These are phyloP conservation scores for Solanum medicagineum DNA, from an alignment of 257 asterid genomes.

Conservation along the genomic window DNA sequence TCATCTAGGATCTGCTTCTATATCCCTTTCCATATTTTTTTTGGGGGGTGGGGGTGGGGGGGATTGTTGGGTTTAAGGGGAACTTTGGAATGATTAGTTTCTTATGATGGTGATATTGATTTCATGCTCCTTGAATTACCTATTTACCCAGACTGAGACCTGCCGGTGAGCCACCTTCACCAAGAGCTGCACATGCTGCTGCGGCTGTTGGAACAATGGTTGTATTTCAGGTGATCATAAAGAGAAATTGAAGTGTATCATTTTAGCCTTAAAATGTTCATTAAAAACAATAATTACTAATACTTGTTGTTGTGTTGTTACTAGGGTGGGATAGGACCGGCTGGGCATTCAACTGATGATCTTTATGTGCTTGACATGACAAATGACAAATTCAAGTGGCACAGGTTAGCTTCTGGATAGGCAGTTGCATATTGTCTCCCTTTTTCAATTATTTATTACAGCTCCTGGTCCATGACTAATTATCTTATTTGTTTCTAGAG, in stretches of 20 bases:
- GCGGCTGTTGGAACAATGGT: conserved; percentile 99
- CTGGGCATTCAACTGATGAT: conserved; percentile 98
- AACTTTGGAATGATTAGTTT: background rate
- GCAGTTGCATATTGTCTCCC: background rate
- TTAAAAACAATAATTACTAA: background rate
- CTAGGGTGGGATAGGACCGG: conserved; percentile 99
- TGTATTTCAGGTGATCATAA: conserved; percentile 77
- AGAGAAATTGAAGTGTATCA: background rate
- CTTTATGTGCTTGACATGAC: conserved; percentile 87
- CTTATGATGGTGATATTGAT: background rate
- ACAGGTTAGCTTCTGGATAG: conserved; percentile 46
- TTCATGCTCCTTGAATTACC: conserved; percentile 3
- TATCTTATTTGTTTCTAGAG: conserved; percentile 37
- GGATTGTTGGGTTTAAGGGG: background rate
- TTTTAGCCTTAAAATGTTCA: background rate
- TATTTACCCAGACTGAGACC: conserved; percentile 54
- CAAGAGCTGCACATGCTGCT: conserved; percentile 96
- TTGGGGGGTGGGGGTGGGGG: background rate
- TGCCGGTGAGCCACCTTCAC: conserved; percentile 99
- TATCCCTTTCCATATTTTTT: too few species aligned
- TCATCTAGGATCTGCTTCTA: background rate
- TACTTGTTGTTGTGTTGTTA: conserved; percentile 11
- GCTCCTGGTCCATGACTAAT: conserved; percentile 6
- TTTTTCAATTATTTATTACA: background rate
- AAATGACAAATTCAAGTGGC: conserved; percentile 94